Conservation (phyloP, 768 basidiomycete species). For the Pleurotus platypus region DNA sequence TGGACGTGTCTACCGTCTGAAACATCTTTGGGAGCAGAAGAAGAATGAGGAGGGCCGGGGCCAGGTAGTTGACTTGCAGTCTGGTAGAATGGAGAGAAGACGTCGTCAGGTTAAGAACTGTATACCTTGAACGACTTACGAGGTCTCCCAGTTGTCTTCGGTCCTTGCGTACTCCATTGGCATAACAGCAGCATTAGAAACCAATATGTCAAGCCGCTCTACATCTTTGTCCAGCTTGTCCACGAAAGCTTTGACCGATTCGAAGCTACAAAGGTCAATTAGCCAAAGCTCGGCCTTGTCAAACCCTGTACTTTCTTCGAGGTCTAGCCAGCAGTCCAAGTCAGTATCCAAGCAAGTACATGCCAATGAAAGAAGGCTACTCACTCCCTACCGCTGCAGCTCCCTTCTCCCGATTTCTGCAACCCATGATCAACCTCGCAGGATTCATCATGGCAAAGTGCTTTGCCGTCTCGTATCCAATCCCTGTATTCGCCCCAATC, state of each 20-base stretch:
- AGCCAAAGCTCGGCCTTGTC: conserved; percentile 31
- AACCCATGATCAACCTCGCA: conserved; percentile 34
- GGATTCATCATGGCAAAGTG: conserved; percentile 44
- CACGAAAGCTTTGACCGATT: conserved; percentile 35
- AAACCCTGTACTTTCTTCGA: conserved; percentile 29
- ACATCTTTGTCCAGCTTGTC: conserved; percentile 28
- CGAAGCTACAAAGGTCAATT: conserved; percentile 38
- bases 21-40: conserved; percentile 40
- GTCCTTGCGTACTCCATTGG: conserved; percentile 18
- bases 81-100: conserved; percentile 20
- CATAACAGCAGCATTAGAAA: conserved; percentile 37
- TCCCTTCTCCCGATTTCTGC: conserved; percentile 31
- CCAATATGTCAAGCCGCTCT: conserved; percentile 38
- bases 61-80: conserved; percentile 44
- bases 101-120: no score
- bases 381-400: conserved; percentile 29
- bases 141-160: conserved; percentile 42
- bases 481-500: conserved; percentile 46
- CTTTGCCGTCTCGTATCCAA: conserved; percentile 44
- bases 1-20: conserved; percentile 22
- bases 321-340: conserved; percentile 13
- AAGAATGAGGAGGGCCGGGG: conserved; percentile 35
- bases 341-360: background rate
- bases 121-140: conserved; percentile 22
- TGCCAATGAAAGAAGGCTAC: conserved; percentile 7